These are phyloP conservation scores for Singerocomus rubriflavus DNA, from an alignment of 1,284 basidiomycete species.

Conservation along the genomic window DNA sequence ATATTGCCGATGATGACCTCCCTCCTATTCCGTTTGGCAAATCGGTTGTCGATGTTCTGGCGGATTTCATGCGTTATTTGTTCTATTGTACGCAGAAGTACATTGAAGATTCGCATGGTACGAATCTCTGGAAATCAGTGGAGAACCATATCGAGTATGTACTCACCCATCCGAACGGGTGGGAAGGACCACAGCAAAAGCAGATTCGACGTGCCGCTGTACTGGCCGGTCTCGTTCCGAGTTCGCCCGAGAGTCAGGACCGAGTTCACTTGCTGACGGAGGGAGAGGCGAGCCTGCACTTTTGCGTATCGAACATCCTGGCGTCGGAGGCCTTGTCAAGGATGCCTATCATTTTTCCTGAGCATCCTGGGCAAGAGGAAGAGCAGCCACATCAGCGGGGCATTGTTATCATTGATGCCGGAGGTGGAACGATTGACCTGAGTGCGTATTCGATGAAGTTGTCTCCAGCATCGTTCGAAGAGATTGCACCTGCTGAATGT, in stretches of 20 bases:
- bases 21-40: conserved; percentile 49
- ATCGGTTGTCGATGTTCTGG: conserved; percentile 44
- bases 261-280: conserved; percentile 47
- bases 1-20: conserved; percentile 32
- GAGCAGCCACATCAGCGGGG: conserved; percentile 32
- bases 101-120: conserved; percentile 49
- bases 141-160: conserved; percentile 35
- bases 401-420: conserved; percentile 54
- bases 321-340: conserved; percentile 33
- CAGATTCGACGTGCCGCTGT: conserved; percentile 39
- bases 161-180: conserved; percentile 45
- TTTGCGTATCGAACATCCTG: conserved; percentile 40
- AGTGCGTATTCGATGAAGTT: conserved; percentile 44
- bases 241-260: conserved; percentile 27
- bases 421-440: conserved; percentile 56
- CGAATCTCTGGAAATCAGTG: conserved; percentile 37
- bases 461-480: conserved; percentile 35
- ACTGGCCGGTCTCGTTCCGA: conserved; percentile 32
- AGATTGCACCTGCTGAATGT: conserved; percentile 43
- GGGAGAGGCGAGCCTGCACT: conserved; percentile 50
- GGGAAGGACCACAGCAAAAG: conserved; percentile 42
- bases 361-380: conserved; percentile 17
- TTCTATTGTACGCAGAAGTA: conserved; percentile 43
- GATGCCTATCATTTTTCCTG: conserved; percentile 22
- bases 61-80: conserved; percentile 54